Evolutionary conservation across 2,329 filamentous ascomycete genomes (phyloP).

Genomic region (Diaporthe citriasiana): DNA sequence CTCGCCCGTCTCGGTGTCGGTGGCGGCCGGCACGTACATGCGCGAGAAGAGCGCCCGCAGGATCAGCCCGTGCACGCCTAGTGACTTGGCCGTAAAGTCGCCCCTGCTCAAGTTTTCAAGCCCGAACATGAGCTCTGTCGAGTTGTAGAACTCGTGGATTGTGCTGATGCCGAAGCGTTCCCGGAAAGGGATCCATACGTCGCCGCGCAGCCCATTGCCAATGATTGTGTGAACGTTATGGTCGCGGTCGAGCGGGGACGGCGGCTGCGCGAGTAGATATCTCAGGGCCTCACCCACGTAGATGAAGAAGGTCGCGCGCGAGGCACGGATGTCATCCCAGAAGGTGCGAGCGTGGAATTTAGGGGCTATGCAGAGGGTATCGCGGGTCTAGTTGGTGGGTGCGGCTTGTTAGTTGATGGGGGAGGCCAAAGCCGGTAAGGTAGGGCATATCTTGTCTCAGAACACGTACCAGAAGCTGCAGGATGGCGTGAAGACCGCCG

Average conservation of each 20-base stretch:
- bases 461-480: slow-evolving; percentile 65
- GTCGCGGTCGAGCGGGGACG: slow-evolving; percentile 70
- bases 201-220: slow-evolving; percentile 77
- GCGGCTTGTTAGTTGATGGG: background rate
- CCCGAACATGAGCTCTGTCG: slow-evolving; percentile 78
- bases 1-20: slow-evolving; percentile 77
- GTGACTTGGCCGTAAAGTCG: slow-evolving; percentile 72
- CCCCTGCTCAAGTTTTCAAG: slow-evolving; percentile 73
- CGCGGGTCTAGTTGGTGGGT: slow-evolving; percentile 51
- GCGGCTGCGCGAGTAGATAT: slow-evolving; percentile 78
- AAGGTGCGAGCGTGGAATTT: slow-evolving; percentile 79
- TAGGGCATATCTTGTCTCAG: background rate
- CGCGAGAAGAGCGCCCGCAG: slow-evolving; percentile 66
- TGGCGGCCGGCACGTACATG: slow-evolving; percentile 74
- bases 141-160: slow-evolving; percentile 83
- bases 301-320: slow-evolving; percentile 77
- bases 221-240: slow-evolving; percentile 73
- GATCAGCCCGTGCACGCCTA: slow-evolving; percentile 80
- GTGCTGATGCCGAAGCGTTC: slow-evolving; percentile 73
- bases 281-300: slow-evolving; percentile 85
- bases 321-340: slow-evolving; percentile 79
- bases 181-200: slow-evolving; percentile 76
- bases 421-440: slow-evolving; percentile 44
- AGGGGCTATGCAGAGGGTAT: slow-evolving; percentile 73
- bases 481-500: slow-evolving; percentile 71